Conservation (phyloP, 768 basidiomycete species). For the Naematelia aurantialba region DNA sequence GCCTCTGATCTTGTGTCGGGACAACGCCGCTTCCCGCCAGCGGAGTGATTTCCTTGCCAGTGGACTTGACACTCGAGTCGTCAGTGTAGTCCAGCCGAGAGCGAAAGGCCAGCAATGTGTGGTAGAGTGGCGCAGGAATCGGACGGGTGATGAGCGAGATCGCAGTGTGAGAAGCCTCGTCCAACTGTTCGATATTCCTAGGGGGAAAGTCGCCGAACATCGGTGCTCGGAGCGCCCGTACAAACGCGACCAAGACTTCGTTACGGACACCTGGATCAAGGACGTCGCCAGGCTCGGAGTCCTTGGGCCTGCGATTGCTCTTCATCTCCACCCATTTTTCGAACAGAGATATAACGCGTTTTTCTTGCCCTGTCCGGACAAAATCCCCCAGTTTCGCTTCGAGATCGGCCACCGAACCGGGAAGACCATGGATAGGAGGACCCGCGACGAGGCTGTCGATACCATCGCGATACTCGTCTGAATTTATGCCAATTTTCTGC, state of each 20-base stretch:
- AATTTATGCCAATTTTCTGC: background rate
- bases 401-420: background rate
- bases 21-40: background rate
- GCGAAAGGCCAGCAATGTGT: conserved; percentile 3
- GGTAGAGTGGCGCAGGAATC: conserved; percentile 8
- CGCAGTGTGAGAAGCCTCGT: background rate
- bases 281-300: background rate
- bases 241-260: background rate
- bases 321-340: background rate
- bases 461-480: background rate
- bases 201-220: background rate
- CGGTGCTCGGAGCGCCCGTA: background rate
- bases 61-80: background rate
- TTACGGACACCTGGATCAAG: background rate
- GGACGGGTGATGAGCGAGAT: conserved; percentile 8
- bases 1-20: conserved; percentile 2
- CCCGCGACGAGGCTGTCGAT: background rate
- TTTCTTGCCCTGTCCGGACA: background rate
- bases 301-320: background rate
- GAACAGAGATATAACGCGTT: background rate
- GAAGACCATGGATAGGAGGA: background rate
- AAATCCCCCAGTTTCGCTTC: background rate
- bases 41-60: background rate
- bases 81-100: background rate
- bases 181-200: background rate